Conservation (phyloP, 805 yeast species). For the Starmera amethionina region DNA sequence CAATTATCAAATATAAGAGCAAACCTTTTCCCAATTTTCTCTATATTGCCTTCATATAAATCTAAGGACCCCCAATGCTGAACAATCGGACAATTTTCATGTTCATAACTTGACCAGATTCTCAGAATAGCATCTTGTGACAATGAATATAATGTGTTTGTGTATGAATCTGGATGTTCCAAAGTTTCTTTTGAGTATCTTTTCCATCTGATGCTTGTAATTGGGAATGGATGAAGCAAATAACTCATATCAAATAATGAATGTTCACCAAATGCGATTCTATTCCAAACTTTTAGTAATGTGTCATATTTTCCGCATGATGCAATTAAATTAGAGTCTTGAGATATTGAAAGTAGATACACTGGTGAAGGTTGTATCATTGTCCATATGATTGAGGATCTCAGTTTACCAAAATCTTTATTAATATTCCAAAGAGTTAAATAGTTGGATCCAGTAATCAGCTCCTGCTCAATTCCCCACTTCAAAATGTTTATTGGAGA, state of each 20-base stretch:
- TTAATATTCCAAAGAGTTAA: conserved; percentile 43
- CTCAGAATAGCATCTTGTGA: conserved; percentile 48
- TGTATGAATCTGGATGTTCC: conserved; percentile 24
- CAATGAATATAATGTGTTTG: conserved; percentile 55
- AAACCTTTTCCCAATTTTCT: conserved; percentile 16
- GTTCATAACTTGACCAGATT: conserved; percentile 60
- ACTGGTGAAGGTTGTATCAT: conserved; percentile 53
- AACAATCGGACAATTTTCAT: conserved; percentile 45
- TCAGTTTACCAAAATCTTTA: conserved; percentile 33
- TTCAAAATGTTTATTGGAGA: conserved; percentile 32
- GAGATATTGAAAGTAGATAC: conserved; percentile 45
- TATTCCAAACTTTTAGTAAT: conserved; percentile 68
- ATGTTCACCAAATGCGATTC: conserved; percentile 57
- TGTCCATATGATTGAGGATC: conserved; percentile 25
- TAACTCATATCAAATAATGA: conserved; percentile 60
- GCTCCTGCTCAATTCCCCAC: conserved; percentile 50
- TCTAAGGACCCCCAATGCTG: conserved; percentile 45
- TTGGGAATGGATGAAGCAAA: conserved; percentile 52
- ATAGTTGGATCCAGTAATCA: conserved; percentile 49
- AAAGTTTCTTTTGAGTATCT: conserved; percentile 17
- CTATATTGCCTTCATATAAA: conserved; percentile 10
- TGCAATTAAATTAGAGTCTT: conserved; percentile 60
- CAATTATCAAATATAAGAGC: conserved; percentile 33
- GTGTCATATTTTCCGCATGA: conserved; percentile 53
- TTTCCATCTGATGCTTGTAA: conserved; percentile 54